These are phyloP conservation scores for Phaffomyces opuntiae DNA, from an alignment of 805 yeast genomes.

Conservation along the genomic window DNA sequence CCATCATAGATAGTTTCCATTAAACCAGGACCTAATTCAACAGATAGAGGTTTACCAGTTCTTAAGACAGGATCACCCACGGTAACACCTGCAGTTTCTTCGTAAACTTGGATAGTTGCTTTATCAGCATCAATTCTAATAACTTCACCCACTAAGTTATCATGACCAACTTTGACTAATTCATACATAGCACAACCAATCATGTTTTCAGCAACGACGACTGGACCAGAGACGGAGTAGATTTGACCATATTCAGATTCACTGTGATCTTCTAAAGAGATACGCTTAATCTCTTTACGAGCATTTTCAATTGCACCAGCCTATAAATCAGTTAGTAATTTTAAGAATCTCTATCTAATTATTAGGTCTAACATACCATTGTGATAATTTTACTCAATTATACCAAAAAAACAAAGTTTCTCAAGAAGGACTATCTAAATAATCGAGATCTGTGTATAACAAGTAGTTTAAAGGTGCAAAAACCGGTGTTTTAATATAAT, in stretches of 20 bases:
- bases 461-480: not conserved
- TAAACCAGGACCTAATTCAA: conserved; percentile 97
- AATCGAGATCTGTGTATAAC: not conserved
- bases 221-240: conserved; percentile 97
- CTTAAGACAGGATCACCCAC: conserved; percentile 98
- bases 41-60: conserved; percentile 98
- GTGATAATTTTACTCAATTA: not conserved
- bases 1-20: conserved; percentile 99
- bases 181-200: conserved; percentile 99
- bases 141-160: conserved; percentile 94
- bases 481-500: not conserved
- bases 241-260: conserved; percentile 85
- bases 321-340: conserved; percentile 25
- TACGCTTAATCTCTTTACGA: conserved; percentile 84
- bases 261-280: conserved; percentile 64
- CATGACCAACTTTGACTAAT: conserved; percentile 96
- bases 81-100: conserved; percentile 98
- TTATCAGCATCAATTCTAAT: conserved; percentile 94
- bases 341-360: too few relatives aligned
- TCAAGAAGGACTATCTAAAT: too few relatives aligned
- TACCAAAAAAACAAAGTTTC: not conserved
- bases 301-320: conserved; percentile 98
- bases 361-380: not conserved
- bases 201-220: conserved; percentile 96
- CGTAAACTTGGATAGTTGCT: conserved; percentile 98